Percentiles rank a stretch among this genome's conserved stretches.
These are phyloP conservation scores for Bacterosira constricta DNA, from an alignment of 108 stramenopile species.

Conservation along the genomic window DNA sequence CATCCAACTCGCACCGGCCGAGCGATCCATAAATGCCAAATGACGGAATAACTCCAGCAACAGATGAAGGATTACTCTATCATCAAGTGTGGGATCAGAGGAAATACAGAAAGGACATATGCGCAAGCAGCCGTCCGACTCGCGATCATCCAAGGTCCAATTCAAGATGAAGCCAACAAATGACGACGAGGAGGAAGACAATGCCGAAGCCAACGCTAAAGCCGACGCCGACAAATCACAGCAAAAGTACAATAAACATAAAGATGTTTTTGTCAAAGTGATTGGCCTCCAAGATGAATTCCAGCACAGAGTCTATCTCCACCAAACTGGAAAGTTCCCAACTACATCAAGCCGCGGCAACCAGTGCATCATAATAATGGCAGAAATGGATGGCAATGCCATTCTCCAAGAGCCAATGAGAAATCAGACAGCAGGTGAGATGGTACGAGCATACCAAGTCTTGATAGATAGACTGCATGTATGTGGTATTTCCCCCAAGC, in stretches of 20 bases:
- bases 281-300: too few relatives aligned
- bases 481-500: neutral
- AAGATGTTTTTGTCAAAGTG: too few relatives aligned
- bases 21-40: neutral
- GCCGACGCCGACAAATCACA: too few relatives aligned
- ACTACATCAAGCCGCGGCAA: neutral
- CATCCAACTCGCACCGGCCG: neutral
- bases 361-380: too few relatives aligned
- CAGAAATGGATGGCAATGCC: neutral
- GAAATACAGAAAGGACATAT: too few relatives aligned
- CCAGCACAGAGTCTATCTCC: neutral
- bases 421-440: neutral
- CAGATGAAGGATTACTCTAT: neutral
- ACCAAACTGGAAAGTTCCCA: neutral
- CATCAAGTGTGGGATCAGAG: neutral
- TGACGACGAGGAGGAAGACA: too few relatives aligned
- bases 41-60: neutral
- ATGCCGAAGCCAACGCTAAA: too few relatives aligned
- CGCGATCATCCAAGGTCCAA: too few relatives aligned
- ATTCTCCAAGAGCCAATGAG: neutral
- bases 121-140: too few relatives aligned
- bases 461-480: neutral
- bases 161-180: too few relatives aligned
- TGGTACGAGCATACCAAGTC: neutral
- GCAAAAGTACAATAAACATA: too few relatives aligned